Evolutionary conservation across 805 yeast species (phyloP).

Genomic region (Cyberlindnera petersonii): DNA sequence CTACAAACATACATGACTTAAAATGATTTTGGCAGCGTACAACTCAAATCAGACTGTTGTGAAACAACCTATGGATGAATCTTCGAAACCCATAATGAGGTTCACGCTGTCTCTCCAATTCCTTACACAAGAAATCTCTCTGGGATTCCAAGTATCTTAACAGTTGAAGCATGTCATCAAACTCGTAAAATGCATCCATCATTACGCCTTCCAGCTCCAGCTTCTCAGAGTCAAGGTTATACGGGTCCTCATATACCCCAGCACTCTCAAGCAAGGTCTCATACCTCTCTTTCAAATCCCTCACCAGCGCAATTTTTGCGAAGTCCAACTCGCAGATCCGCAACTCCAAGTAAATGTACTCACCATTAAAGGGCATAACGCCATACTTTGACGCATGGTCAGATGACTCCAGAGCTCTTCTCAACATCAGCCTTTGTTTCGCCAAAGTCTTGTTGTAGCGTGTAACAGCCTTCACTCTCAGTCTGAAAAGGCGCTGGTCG

Average conservation of each 20-base stretch:
- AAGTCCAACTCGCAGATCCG: conserved; percentile 11
- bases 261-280: neutral
- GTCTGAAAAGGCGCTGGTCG: conserved; percentile 5
- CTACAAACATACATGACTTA: too few species aligned
- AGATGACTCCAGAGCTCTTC: neutral
- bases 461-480: conserved; percentile 8
- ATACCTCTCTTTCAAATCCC: conserved; percentile 4
- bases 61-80: neutral
- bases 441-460: conserved; percentile 7
- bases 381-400: too few species aligned
- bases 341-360: conserved; percentile 2
- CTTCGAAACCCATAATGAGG: neutral
- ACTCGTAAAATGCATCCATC: conserved; percentile 5
- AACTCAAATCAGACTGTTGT: neutral
- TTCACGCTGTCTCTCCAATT: neutral
- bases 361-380: neutral
- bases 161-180: conserved; percentile 4
- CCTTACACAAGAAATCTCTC: neutral
- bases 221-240: conserved; percentile 5
- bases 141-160: conserved; percentile 4
- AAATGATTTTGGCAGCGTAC: too few species aligned
- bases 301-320: conserved; percentile 6
- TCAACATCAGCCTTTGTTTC: neutral
- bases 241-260: conserved; percentile 3
- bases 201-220: neutral